These are phyloP conservation scores for Telfairia occidentalis DNA, from an alignment of 331 rosid genomes.

Conservation along the genomic window DNA sequence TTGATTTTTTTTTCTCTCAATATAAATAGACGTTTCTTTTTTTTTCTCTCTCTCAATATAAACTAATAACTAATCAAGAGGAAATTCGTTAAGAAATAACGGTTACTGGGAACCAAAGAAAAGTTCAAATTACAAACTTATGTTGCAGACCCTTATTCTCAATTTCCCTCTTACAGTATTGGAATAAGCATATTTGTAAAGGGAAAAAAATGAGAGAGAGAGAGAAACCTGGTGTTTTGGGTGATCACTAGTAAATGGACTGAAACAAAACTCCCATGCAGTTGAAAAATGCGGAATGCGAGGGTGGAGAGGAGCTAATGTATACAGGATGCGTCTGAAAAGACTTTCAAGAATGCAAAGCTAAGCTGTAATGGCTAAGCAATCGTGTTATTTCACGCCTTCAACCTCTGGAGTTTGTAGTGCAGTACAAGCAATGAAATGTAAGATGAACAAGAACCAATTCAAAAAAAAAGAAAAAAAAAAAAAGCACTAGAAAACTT, in stretches of 20 bases:
- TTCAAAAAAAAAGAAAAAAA: background rate
- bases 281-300: constrained; percentile 4
- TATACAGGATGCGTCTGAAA: constrained; percentile 1
- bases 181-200: background rate
- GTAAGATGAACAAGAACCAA: background rate
- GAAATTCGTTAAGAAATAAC: background rate
- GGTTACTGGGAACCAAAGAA: background rate
- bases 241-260: background rate
- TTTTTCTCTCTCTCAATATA: background rate
- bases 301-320: background rate
- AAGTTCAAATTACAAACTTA: background rate
- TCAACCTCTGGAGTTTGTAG: background rate
- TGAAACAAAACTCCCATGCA: constrained; percentile 2
- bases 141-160: background rate
- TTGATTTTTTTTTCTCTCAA: background rate
- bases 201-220: background rate
- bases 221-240: background rate
- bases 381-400: background rate
- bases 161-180: background rate
- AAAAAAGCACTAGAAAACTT: background rate
- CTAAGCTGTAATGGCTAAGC: background rate
- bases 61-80: background rate
- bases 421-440: constrained; percentile 3
- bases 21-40: background rate
- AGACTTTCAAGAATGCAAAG: background rate